phyloP scores from a whole-genome alignment of 176 grass and related monocot genomes.

The Themeda triandra region DNA sequence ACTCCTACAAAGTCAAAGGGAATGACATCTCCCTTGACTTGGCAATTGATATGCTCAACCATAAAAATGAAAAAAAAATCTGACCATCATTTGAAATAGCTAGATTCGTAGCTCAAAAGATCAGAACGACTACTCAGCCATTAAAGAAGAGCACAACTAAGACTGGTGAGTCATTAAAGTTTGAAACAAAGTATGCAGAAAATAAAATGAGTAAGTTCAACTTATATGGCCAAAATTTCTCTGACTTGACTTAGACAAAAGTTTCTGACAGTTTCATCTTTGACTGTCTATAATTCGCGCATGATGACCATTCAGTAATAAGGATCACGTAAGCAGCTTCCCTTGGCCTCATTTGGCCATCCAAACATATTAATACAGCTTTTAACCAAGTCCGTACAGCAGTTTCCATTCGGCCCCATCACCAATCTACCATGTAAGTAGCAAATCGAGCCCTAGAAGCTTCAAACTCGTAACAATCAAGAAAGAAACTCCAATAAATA shows the following conservation, averaged over 20 bases:
- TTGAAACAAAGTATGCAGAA: background rate
- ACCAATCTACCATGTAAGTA: background rate
- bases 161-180: background rate
- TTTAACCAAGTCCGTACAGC: background rate
- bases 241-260: constrained; percentile 4
- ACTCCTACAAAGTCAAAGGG: background rate
- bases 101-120: background rate
- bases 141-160: background rate
- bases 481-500: background rate
- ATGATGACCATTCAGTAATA: background rate
- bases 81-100: background rate
- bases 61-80: background rate
- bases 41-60: background rate
- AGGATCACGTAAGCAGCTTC: background rate
- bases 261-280: background rate
- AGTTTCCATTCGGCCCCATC: background rate
- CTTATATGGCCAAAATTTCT: background rate
- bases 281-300: background rate
- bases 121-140: background rate
- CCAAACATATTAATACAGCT: constrained; percentile 18
- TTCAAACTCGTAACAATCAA: background rate
- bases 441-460: background rate
- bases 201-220: background rate
- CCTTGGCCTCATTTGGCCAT: background rate
- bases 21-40: background rate